Evolutionary conservation across 768 basidiomycete species (phyloP).

Genomic region (Pisolithus microcarpus): DNA sequence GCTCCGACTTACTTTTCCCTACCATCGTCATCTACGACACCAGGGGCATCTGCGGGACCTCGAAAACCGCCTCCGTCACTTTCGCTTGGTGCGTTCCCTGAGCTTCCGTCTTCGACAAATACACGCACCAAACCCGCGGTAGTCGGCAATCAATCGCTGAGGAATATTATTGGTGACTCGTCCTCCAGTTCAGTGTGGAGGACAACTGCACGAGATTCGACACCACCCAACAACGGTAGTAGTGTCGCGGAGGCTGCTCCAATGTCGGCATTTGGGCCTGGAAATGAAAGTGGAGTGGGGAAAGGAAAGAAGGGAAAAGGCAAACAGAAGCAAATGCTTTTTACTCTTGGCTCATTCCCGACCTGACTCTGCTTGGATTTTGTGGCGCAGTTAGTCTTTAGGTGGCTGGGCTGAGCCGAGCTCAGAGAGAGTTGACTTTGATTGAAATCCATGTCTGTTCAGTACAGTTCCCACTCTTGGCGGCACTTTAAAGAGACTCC

Average conservation of each 20-base stretch:
- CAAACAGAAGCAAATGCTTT: slow-evolving; percentile 81
- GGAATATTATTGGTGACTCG: slow-evolving; percentile 55
- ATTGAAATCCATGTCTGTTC: too few relatives aligned
- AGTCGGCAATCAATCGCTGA: slow-evolving; percentile 58
- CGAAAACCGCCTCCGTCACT: slow-evolving; percentile 33
- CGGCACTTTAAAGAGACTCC: too few relatives aligned
- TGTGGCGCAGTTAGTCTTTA: too few relatives aligned
- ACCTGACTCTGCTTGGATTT: slow-evolving; percentile 7
- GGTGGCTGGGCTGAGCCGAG: too few relatives aligned
- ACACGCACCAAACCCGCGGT: slow-evolving; percentile 40
- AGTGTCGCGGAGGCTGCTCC: slow-evolving; percentile 16
- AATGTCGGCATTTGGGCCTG: slow-evolving; percentile 6
- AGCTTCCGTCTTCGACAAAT: slow-evolving; percentile 44
- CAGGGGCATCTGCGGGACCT: neutral
- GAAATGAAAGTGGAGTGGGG: slow-evolving; percentile 7
- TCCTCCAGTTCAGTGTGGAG: slow-evolving; percentile 28
- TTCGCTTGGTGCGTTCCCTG: slow-evolving; percentile 59
- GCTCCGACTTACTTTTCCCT: slow-evolving; percentile 33
- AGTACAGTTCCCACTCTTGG: too few relatives aligned
- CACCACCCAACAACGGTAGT: slow-evolving; percentile 26
- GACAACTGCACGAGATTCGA: neutral
- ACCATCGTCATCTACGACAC: slow-evolving; percentile 9
- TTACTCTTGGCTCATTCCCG: slow-evolving; percentile 53
- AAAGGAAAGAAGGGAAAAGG: slow-evolving; percentile 74
- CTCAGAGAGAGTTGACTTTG: too few relatives aligned